phyloP scores from a whole-genome alignment of 202 grass and related monocot genomes.

The Zoysia matrella region DNA sequence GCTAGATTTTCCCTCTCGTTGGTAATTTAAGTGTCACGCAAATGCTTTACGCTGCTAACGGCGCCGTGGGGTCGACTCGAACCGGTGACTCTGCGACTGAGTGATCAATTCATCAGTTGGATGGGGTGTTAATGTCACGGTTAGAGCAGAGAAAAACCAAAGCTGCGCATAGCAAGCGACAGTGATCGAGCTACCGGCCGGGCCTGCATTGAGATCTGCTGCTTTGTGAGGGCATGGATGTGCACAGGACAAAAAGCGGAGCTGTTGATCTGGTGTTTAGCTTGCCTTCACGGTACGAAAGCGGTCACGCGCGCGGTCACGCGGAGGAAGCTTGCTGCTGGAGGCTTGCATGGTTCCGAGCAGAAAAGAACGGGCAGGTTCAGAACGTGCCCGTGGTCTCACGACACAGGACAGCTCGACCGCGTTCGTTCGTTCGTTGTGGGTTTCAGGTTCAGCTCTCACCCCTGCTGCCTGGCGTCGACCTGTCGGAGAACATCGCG shows the following conservation, averaged over 20 bases:
- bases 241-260: too few species aligned
- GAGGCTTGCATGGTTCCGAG: conserved; percentile 39
- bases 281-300: conserved; percentile 49
- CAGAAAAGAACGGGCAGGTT: neutral
- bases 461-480: too few species aligned
- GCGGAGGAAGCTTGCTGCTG: conserved; percentile 32
- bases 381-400: neutral
- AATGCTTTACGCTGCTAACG: conserved; percentile 7
- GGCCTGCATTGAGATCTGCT: too few species aligned
- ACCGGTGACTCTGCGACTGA: neutral
- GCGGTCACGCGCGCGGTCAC: neutral
- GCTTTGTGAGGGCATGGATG: too few species aligned
- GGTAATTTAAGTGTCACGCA: conserved; percentile 15
- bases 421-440: neutral
- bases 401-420: neutral
- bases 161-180: neutral
- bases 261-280: neutral
- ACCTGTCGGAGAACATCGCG: too few species aligned
- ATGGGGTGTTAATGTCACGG: conserved; percentile 33
- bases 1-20: neutral
- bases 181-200: too few species aligned
- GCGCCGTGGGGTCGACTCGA: neutral
- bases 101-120: neutral
- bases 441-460: too few species aligned
- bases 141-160: neutral